phyloP scores from a whole-genome alignment of 495 filamentous ascomycete species.

The Massariosphaeria phaeospora region DNA sequence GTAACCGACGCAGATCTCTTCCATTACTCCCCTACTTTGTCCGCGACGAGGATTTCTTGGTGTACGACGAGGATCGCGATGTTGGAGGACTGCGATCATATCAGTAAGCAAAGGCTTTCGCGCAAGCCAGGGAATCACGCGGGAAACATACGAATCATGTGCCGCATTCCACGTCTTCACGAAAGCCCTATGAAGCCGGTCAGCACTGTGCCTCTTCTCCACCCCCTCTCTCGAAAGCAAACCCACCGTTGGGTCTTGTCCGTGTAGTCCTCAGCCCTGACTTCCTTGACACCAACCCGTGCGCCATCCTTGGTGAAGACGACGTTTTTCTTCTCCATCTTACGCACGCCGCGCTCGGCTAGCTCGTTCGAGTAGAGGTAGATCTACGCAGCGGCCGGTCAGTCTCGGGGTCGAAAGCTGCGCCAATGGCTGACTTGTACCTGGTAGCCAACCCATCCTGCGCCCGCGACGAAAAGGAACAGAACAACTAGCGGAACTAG shows the following conservation, averaged over 20 bases:
- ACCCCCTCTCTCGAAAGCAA: neutral
- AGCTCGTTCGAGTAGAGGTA: slow-evolving; percentile 69
- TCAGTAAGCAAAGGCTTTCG: slow-evolving; percentile 6
- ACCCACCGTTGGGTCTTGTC: slow-evolving; percentile 68
- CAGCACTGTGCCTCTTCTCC: slow-evolving; percentile 2
- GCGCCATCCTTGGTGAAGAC: slow-evolving; percentile 77
- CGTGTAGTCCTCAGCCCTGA: slow-evolving; percentile 71
- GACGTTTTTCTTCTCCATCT: slow-evolving; percentile 80
- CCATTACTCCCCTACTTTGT: slow-evolving; percentile 1
- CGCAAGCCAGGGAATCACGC: too few relatives aligned
- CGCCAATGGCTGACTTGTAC: slow-evolving; percentile 21
- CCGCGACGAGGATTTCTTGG: slow-evolving; percentile 1
- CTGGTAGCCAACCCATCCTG: slow-evolving; percentile 66
- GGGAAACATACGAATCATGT: too few relatives aligned
- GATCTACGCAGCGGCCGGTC: slow-evolving; percentile 33
- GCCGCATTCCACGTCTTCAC: slow-evolving; percentile 41
- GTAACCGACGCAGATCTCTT: too few relatives aligned
- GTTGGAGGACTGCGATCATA: neutral
- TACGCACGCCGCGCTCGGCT: slow-evolving; percentile 59
- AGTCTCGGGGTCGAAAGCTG: neutral
- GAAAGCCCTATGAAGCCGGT: slow-evolving; percentile 30
- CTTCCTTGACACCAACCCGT: slow-evolving; percentile 72
- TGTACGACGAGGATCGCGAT: slow-evolving; percentile 14
- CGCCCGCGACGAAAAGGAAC: slow-evolving; percentile 55
- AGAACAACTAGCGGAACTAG: slow-evolving; percentile 72